Evolutionary conservation across 768 basidiomycete species (phyloP), one percentile per base, ranked within the genome.

Genomic region (Galerina marginata): DNA sequence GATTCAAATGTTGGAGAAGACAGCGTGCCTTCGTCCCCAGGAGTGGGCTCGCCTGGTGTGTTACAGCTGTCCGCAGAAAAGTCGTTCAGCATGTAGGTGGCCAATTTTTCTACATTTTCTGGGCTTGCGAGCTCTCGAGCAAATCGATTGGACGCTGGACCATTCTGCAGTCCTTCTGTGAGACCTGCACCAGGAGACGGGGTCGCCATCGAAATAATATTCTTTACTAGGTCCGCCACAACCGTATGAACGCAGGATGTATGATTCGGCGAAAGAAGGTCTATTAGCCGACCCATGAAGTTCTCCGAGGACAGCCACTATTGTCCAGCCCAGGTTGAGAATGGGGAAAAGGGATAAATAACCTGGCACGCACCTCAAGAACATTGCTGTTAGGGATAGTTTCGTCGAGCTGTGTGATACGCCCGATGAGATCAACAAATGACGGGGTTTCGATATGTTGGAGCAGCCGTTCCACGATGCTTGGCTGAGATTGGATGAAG

Each of bases 191-290:
- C 88, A 3, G 92, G 91, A 0, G 94, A 91, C 6, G 93, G 93
- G 1, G 95, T 90, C 38, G 95, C 93, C 83, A 97, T 90, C 39
- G 93, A 91, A 63, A 99, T 95, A 63, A 99, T 95, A 51, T 90
- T 90, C 72, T 96, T 96, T 69, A 99, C 87, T 56, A 98, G 82
- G 59, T 99, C 97, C 0, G 94, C 84, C 36, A 94, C 92, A 58
- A 94, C 89, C 7, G 86, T 81, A 74, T 99, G 97, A 56, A 91
- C 85, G 58, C 93, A 88, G 38, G 86, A 79, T 20, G 87, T 83
- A 60, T 92, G 80, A 9, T 81, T 72, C 0, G 97, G 95, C 12
- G 95, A 92, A 23, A 99, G 85, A 47, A 95, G 81, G 62, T 87
- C 86, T 60, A 96, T 82, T 14, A 98, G 82, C 52, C 89, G 86